Conservation (phyloP, 1,139 yeast species). For the Eremothecium sinecaudum region DNA sequence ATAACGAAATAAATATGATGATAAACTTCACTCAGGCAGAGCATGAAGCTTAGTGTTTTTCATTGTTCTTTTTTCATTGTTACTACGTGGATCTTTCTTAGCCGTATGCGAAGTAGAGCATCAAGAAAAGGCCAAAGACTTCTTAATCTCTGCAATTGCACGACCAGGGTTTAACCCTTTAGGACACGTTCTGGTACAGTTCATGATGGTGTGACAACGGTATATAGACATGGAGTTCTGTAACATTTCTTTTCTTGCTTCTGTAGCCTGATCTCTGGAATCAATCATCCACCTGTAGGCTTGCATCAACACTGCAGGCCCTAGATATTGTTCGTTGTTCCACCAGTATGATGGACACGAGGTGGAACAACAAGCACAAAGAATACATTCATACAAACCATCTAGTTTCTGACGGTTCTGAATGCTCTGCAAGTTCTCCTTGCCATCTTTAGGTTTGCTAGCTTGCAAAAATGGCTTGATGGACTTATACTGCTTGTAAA, state of each 20-base stretch:
- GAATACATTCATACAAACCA: constrained; percentile 93
- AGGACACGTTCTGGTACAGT: constrained; percentile 97
- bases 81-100: too few relatives aligned
- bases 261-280: constrained; percentile 88
- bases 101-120: too few relatives aligned
- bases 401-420: constrained; percentile 95
- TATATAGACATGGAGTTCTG: constrained; percentile 96
- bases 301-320: constrained; percentile 98
- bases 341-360: constrained; percentile 99
- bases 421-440: constrained; percentile 83
- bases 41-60: too few relatives aligned
- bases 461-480: constrained; percentile 92
- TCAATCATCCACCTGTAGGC: constrained; percentile 98
- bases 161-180: constrained; percentile 97
- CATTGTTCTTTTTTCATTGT: too few relatives aligned
- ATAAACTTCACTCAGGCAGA: too few relatives aligned
- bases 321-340: constrained; percentile 98
- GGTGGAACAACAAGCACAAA: constrained; percentile 98
- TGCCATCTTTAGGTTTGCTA: constrained; percentile 74
- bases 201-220: constrained; percentile 98
- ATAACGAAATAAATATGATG: too few relatives aligned
- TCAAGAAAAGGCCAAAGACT: constrained; percentile 55
- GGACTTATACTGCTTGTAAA: constrained; percentile 96
- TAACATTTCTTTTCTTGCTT: constrained; percentile 74
- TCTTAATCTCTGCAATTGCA: constrained; percentile 96